Conservation (phyloP, 495 filamentous ascomycete species). For the Penicillium soppii region DNA sequence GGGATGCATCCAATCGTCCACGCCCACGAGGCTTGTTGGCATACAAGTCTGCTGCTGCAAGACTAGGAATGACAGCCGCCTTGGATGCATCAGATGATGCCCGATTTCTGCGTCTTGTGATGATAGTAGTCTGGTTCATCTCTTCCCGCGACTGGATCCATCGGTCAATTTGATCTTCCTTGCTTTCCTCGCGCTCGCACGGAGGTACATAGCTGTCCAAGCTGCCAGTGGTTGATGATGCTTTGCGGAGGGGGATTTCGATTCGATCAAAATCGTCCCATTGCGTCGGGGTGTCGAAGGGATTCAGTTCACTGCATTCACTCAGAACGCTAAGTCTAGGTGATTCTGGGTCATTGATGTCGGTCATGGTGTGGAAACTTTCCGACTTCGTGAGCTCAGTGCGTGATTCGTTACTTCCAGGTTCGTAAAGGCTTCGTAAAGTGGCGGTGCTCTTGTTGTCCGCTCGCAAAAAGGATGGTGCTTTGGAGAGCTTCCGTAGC, state of each 20-base stretch:
- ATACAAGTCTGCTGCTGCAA: conserved; percentile 20
- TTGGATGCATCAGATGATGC: conserved; percentile 20
- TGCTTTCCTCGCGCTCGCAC: conserved; percentile 15
- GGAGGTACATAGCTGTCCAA: conserved; percentile 18
- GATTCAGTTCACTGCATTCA: conserved; percentile 73
- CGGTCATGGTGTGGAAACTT: conserved; percentile 37
- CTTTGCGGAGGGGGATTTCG: conserved; percentile 33
- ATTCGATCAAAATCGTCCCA: conserved; percentile 29
- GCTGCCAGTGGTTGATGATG: conserved; percentile 13
- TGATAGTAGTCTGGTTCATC: conserved; percentile 15
- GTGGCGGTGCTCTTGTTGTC: conserved; percentile 61
- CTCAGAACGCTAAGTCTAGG: conserved; percentile 74
- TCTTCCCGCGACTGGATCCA: conserved; percentile 33
- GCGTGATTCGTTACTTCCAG: conserved; percentile 39
- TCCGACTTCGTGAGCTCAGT: conserved; percentile 36
- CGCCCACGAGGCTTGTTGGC: conserved; percentile 24
- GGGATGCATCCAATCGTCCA: conserved; percentile 27
- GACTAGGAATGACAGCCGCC: conserved; percentile 10
- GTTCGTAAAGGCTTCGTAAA: conserved; percentile 62
- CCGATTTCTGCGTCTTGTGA: conserved; percentile 18
- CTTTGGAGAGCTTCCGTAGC: conserved; percentile 41
- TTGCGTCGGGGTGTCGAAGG: conserved; percentile 46
- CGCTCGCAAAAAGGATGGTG: conserved; percentile 68
- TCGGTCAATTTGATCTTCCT: conserved; percentile 23
- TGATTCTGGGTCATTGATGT: conserved; percentile 42